Conservation (phyloP, 1,284 basidiomycete species). For the Moesziomyces parantarcticus region DNA sequence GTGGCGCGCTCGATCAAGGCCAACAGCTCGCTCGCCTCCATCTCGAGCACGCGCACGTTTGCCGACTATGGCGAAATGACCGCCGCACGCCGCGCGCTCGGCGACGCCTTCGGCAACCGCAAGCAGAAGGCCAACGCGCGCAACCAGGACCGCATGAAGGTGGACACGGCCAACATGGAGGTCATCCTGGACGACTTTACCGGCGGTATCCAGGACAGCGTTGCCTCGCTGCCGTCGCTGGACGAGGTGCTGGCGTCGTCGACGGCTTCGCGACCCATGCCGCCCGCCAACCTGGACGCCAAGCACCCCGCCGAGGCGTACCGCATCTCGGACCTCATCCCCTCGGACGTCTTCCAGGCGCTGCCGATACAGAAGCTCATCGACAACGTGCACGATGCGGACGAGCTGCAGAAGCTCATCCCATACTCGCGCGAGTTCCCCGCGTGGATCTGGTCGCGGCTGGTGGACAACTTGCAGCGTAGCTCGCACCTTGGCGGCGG, state of each 20-base stretch:
- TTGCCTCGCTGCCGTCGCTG: slow-evolving; percentile 46
- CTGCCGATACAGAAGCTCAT: slow-evolving; percentile 51
- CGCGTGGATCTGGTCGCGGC: slow-evolving; percentile 37
- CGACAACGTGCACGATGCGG: slow-evolving; percentile 28
- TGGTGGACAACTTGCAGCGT: slow-evolving; percentile 45
- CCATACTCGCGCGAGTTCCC: slow-evolving; percentile 44
- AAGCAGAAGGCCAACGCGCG: slow-evolving; percentile 63
- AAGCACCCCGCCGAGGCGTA: slow-evolving; percentile 60
- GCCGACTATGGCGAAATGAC: slow-evolving; percentile 53
- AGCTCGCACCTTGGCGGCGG: slow-evolving; percentile 32
- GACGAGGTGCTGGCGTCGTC: slow-evolving; percentile 50
- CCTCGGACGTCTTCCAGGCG: slow-evolving; percentile 40
- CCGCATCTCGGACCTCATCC: slow-evolving; percentile 55
- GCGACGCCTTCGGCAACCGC: slow-evolving; percentile 65
- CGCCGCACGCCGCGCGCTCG: slow-evolving; percentile 57
- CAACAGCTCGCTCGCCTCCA: slow-evolving; percentile 49
- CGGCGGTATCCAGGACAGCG: slow-evolving; percentile 53
- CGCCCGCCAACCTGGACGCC: slow-evolving; percentile 58
- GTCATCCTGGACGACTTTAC: slow-evolving; percentile 60
- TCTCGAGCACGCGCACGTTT: slow-evolving; percentile 41
- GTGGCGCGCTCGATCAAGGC: slow-evolving; percentile 59
- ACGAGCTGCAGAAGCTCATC: slow-evolving; percentile 31
- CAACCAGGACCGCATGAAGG: slow-evolving; percentile 66
- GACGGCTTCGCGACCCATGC: slow-evolving; percentile 57
- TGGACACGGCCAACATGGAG: slow-evolving; percentile 64